Conservation (phyloP, 495 filamentous ascomycete species). For the Daldinia bambusicola region DNA sequence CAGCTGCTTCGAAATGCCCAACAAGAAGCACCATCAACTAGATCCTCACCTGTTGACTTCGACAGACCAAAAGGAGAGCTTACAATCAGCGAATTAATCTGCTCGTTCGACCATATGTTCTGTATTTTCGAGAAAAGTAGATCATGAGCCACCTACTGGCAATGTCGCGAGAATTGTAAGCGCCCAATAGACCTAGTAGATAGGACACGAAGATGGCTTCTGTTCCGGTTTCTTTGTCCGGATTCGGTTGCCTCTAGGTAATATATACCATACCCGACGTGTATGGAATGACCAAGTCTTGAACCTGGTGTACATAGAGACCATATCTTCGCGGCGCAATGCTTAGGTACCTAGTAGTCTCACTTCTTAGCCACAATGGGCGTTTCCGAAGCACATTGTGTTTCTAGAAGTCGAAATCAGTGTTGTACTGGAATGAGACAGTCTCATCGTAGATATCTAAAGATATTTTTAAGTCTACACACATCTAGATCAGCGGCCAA, state of each 20-base stretch:
- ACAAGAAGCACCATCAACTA: not conserved
- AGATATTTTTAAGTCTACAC: not conserved
- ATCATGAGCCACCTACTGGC: not conserved
- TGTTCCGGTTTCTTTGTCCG: constrained; percentile 14
- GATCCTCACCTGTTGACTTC: not conserved
- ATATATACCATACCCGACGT: not conserved
- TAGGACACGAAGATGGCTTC: not conserved
- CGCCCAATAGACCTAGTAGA: not conserved
- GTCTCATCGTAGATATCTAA: constrained; percentile 16
- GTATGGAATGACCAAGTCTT: constrained; percentile 9
- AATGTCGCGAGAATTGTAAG: too few relatives aligned
- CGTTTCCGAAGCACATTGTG: constrained; percentile 14
- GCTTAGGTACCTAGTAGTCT: constrained; percentile 25
- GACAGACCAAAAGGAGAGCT: not conserved
- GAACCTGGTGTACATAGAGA: not conserved
- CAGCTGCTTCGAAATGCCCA: not conserved
- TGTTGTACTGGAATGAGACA: constrained; percentile 21
- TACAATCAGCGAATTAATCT: not conserved
- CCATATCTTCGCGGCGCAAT: not conserved
- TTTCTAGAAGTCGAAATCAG: constrained; percentile 7
- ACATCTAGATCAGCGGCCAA: not conserved
- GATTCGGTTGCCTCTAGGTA: constrained; percentile 31
- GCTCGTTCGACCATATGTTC: not conserved
- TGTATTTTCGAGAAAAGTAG: not conserved
- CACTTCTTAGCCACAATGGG: constrained; percentile 13